Percentiles rank a stretch among this genome's conserved stretches.
Evolutionary conservation across 2,329 filamentous ascomycete genomes (phyloP).

Genomic region (Apiospora aurea): DNA sequence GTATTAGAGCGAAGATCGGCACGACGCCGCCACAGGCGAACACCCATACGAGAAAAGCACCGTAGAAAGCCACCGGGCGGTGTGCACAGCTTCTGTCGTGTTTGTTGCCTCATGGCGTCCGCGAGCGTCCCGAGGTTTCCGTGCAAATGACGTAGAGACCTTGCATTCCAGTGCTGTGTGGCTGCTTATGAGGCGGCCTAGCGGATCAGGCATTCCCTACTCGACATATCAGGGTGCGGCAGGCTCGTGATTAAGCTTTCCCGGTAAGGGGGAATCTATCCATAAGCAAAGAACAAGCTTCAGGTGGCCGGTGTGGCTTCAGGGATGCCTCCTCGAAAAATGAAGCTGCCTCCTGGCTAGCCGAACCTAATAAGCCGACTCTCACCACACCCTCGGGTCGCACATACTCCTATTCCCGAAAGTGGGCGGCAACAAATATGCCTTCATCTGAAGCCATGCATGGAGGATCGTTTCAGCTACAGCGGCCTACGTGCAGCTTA

Average conservation of each 20-base stretch:
- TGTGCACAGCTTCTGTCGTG: not conserved
- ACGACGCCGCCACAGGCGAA: not conserved
- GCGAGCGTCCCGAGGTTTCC: not conserved
- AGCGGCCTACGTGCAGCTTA: not conserved
- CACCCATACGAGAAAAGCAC: not conserved
- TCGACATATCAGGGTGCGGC: not conserved
- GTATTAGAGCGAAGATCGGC: not conserved
- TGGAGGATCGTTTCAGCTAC: not conserved
- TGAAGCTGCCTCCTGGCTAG: slow-evolving; percentile 3
- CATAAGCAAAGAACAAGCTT: not conserved
- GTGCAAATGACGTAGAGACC: not conserved
- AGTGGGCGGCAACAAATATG: not conserved
- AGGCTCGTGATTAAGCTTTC: not conserved
- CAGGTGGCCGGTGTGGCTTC: not conserved
- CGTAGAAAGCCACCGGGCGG: not conserved
- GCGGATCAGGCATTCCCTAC: not conserved
- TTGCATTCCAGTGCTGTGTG: not conserved
- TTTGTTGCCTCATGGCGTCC: not conserved
- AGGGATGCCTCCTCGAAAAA: not conserved
- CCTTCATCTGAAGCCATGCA: not conserved
- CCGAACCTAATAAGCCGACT: slow-evolving; percentile 1
- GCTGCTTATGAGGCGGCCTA: not conserved
- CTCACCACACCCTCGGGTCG: not conserved
- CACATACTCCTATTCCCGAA: not conserved
- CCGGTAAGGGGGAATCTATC: not conserved